phyloP scores from a whole-genome alignment of 2,329 filamentous ascomycete genomes.

The Cladophialophora psammophila region DNA sequence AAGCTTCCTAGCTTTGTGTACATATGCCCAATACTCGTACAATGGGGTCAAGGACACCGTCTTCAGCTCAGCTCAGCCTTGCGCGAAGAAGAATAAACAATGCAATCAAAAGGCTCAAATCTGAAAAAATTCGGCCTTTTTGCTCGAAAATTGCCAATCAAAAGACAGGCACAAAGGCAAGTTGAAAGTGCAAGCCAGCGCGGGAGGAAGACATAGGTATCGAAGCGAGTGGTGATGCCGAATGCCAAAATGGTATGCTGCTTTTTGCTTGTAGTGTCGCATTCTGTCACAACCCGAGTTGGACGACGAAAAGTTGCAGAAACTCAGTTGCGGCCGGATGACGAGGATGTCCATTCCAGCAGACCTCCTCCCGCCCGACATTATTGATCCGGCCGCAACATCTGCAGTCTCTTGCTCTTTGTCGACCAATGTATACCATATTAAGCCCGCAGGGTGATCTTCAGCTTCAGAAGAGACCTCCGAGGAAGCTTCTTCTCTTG shows the following conservation, averaged over 20 bases:
- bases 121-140: background rate
- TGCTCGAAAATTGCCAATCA: slow-evolving; percentile 11
- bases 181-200: slow-evolving; percentile 4
- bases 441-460: background rate
- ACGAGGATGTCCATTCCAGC: slow-evolving; percentile 9
- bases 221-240: slow-evolving; percentile 18
- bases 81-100: background rate
- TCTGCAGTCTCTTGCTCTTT: background rate
- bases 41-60: slow-evolving; percentile 6
- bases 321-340: background rate
- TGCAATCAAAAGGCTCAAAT: background rate
- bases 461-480: slow-evolving; percentile 35
- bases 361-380: background rate
- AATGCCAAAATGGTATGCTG: slow-evolving; percentile 1
- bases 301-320: background rate
- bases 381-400: background rate
- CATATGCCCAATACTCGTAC: slow-evolving; percentile 19
- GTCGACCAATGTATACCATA: background rate
- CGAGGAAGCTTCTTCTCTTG: slow-evolving; percentile 40
- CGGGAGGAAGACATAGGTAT: slow-evolving; percentile 11
- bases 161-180: background rate
- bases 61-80: slow-evolving; percentile 19
- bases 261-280: background rate
- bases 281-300: background rate
- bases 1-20: slow-evolving; percentile 17